These are phyloP conservation scores for Phialocephala subalpina DNA, from an alignment of 2,329 filamentous ascomycete genomes.

Conservation along the genomic window DNA sequence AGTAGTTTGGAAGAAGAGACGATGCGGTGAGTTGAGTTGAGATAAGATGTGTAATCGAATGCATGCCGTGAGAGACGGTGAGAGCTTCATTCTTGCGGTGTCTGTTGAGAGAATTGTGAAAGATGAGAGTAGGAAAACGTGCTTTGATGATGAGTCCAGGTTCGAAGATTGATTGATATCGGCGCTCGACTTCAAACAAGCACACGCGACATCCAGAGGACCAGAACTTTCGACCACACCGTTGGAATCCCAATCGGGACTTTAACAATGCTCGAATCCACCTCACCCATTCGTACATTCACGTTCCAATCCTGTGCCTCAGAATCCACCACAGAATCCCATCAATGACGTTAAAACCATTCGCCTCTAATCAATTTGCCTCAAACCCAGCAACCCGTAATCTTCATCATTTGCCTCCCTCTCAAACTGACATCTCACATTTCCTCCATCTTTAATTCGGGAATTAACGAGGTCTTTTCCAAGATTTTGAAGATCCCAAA, in stretches of 20 bases:
- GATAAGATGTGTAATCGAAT: background rate
- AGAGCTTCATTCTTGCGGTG: slow-evolving; percentile 1
- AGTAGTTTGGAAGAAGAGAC: background rate
- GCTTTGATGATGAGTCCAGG: background rate
- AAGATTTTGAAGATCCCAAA: background rate
- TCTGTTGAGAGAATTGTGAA: background rate
- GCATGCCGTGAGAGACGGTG: background rate
- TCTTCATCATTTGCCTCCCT: background rate
- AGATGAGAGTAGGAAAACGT: background rate
- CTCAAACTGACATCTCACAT: background rate
- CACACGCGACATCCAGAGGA: slow-evolving; percentile 8
- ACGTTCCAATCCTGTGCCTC: background rate
- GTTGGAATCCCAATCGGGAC: slow-evolving; percentile 5
- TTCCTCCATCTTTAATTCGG: background rate
- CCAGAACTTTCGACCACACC: background rate
- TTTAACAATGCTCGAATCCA: background rate
- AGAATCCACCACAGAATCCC: background rate
- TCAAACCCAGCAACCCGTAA: slow-evolving; percentile 4
- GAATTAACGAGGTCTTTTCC: background rate
- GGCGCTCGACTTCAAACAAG: background rate
- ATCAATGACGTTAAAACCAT: background rate
- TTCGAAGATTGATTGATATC: background rate
- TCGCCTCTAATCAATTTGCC: slow-evolving; percentile 10
- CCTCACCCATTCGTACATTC: background rate
- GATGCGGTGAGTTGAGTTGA: slow-evolving; percentile 1